Evolutionary conservation across 495 filamentous ascomycete genomes (phyloP), one percentile per base, ranked within the genome.

Genomic region (Ramalina peruviana): DNA sequence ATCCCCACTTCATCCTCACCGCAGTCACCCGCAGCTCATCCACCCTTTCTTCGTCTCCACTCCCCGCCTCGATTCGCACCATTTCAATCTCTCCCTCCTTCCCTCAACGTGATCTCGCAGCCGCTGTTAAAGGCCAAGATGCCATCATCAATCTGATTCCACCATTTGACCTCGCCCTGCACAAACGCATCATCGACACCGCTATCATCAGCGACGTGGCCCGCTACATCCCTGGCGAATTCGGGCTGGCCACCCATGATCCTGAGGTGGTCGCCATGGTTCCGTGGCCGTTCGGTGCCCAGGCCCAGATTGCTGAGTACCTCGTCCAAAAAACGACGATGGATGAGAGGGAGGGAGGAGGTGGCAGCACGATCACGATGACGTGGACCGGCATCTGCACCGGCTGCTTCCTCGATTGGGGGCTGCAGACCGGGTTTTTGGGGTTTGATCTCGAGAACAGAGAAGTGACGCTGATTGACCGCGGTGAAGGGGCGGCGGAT

Each of bases 61-160:
- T 60, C 6, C 52, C 57, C 23, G 61, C 68, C 43, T 67, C 58
- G 7, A 58, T 70, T 46, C 55, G 61, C 30, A 33, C 1, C 30
- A 33, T 33, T 64, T 82, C 81, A 73, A 67, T 65, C 63, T 81
- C 83, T 54, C 81, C 77, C 69, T 80, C 82, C 58, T 82, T 76
- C 69, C 81, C 79, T 0, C 70, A 72, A 50, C 73, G 75, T 13
- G 66, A 59, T 21, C 59, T 76, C 9, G 47, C 56, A 36, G 15
- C 51, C 1, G 67, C 67, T 15, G 65, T 78, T 43, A 57, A 67
- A 56, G 68, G 68, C 44, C 63, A 71, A 53, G 72, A 78, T 60
- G 72, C 64, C 3, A 60, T 76, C 11, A 56, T 78, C 50, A 67
- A 62, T 4, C 60, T 63, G 20, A 45, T 71, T 0, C 54, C 53